Percentiles rank a stretch among this genome's conserved stretches.
Evolutionary conservation across 345 rosid genomes (phyloP).

Genomic region (Eucalyptus cloeziana): DNA sequence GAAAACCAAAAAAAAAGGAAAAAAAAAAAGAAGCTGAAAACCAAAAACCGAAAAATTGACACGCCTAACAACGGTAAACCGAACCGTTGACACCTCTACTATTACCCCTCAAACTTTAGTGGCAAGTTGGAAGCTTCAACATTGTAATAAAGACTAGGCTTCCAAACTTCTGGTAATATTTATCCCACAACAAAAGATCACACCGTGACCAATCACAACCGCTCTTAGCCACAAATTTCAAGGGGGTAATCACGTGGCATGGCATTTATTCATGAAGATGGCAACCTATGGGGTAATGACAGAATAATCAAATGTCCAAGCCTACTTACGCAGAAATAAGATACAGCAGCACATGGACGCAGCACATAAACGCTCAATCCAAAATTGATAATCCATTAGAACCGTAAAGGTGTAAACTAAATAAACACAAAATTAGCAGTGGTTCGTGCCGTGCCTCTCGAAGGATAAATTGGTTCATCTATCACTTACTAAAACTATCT

Average conservation of each 20-base stretch:
- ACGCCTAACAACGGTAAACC: too few relatives aligned
- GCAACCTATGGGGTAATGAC: neutral
- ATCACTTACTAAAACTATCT: neutral
- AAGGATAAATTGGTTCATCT: neutral
- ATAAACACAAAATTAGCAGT: neutral
- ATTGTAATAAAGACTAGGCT: neutral
- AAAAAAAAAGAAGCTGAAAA: too few relatives aligned
- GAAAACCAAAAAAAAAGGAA: too few relatives aligned
- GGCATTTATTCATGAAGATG: neutral
- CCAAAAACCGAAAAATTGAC: too few relatives aligned
- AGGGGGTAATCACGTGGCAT: neutral
- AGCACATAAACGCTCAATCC: neutral
- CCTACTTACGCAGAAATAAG: neutral
- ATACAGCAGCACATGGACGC: neutral
- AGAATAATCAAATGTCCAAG: neutral
- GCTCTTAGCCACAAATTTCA: neutral
- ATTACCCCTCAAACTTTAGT: neutral
- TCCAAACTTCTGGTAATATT: neutral
- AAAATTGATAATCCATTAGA: neutral
- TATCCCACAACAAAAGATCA: neutral
- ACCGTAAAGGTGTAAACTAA: neutral
- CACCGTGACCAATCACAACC: neutral
- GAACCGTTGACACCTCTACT: neutral
- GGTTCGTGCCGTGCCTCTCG: neutral
- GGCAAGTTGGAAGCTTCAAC: neutral